Evolutionary conservation across 257 asterid species (phyloP).

Genomic region (Solanum peruvianum): DNA sequence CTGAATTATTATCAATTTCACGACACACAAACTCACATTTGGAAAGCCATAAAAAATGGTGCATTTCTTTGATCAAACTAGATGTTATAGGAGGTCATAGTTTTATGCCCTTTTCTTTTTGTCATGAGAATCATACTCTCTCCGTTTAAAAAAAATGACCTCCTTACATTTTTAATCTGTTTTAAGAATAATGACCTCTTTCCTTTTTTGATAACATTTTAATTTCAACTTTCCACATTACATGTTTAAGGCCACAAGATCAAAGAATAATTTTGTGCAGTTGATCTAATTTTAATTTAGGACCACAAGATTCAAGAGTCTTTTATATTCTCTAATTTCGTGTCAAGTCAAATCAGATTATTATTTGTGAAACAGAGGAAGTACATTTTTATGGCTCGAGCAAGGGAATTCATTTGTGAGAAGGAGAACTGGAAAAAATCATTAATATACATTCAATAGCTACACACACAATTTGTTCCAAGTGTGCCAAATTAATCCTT

Average conservation of each 20-base stretch:
- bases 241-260: no score
- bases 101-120: neutral
- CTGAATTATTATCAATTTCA: neutral
- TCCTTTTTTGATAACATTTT: no score
- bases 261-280: no score
- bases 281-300: no score
- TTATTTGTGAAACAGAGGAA: no score
- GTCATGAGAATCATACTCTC: neutral
- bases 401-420: neutral
- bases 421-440: neutral
- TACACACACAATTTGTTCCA: neutral
- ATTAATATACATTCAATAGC: neutral
- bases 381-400: neutral
- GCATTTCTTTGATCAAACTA: neutral
- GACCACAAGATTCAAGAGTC: no score
- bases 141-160: no score
- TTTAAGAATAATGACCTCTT: no score
- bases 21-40: neutral
- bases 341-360: no score
- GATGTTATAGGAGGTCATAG: neutral
- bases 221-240: no score
- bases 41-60: neutral
- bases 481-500: neutral
- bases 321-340: no score
- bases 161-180: no score